Evolutionary conservation across 331 rosid species (phyloP), one percentile per base, ranked within the genome.

Genomic region (Quercus lobata): DNA sequence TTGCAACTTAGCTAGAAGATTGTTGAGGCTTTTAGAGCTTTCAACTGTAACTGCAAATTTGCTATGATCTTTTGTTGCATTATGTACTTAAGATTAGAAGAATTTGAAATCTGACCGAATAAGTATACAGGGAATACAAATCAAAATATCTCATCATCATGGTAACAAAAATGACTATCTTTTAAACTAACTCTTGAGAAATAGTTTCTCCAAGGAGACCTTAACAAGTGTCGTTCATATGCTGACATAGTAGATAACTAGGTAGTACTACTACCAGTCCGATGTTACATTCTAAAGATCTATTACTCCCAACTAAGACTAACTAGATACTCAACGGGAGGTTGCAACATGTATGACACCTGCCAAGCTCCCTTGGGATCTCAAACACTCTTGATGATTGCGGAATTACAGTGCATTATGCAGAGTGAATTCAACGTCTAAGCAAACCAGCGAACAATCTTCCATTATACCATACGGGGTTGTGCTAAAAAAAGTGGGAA

Each of bases 401-500:
- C 52, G n/a, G 17, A 68, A 29, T 37, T 53, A 57, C 12, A 76
- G 76, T 75, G 37, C 55, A 61, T 65, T 57, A 86, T 79, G 54
- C 63, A 6, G 58, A 57, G 16, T 21, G 68, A 15, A 54, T 16
- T 15, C 70, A 84, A 76, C 46, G 37, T 70, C 54, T 65, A 54
- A 57, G 55, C 69, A 53, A 65, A 71, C 73, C 75, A 55, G 46
- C 24, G 16, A 21, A 49, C 5, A 19, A 44, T 54, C 70, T 27
- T 66, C 76, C 35, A 25, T 52, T 3, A 68, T 4, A 75, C 57
- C 71, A 12, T 58, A 54, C 5, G 54, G 10, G 63, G 78, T 73
- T 69, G 63, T 78, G 80, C 84, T 60, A 69, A 62, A 76, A 76
- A 9, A 32, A 24, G 37, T 73, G 46, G 80, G 68, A 75, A 55